A percentile compares a stretch with the other conserved stretches of the same genome.
These are phyloP conservation scores for Smallanthus sonchifolius DNA, from an alignment of 129 eudicot species.

Conservation along the genomic window DNA sequence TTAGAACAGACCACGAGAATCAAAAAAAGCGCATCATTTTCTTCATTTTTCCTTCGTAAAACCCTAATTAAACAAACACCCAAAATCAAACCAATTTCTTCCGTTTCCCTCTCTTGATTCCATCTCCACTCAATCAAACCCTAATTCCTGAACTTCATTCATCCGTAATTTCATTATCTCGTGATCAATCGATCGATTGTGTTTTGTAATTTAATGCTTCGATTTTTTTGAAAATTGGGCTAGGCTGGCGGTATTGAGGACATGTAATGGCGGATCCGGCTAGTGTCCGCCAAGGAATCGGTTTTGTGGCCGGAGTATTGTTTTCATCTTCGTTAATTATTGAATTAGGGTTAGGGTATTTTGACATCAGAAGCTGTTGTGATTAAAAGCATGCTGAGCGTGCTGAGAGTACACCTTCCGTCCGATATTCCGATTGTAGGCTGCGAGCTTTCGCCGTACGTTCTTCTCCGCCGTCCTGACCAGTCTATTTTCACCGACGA, in stretches of 20 bases:
- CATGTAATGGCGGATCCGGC: too few species aligned
- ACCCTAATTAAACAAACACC: neutral
- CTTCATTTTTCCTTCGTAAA: conserved; percentile 22
- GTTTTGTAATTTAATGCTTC: neutral
- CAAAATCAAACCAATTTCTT: neutral
- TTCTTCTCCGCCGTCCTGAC: conserved; percentile 53
- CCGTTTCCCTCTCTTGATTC: neutral
- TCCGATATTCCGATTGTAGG: conserved; percentile 87
- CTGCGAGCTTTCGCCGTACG: conserved; percentile 70
- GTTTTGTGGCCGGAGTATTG: too few species aligned
- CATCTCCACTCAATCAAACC: neutral
- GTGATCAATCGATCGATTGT: neutral
- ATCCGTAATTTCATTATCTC: neutral
- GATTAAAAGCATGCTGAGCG: conserved; percentile 64
- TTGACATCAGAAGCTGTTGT: neutral
- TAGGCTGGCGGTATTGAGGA: too few species aligned
- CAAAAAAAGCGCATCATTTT: conserved; percentile 23
- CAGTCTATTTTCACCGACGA: conserved; percentile 49
- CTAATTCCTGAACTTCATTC: neutral
- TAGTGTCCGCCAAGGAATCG: too few species aligned
- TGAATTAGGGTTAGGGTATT: conserved; percentile 1
- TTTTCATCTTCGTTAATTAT: neutral
- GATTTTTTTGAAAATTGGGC: neutral
- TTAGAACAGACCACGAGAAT: neutral
- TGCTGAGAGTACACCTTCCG: conserved; percentile 75